A percentile compares a stretch with the other conserved stretches of the same genome.
These are phyloP conservation scores for Sutorius australiensis DNA, from an alignment of 768 basidiomycete genomes.

Conservation along the genomic window DNA sequence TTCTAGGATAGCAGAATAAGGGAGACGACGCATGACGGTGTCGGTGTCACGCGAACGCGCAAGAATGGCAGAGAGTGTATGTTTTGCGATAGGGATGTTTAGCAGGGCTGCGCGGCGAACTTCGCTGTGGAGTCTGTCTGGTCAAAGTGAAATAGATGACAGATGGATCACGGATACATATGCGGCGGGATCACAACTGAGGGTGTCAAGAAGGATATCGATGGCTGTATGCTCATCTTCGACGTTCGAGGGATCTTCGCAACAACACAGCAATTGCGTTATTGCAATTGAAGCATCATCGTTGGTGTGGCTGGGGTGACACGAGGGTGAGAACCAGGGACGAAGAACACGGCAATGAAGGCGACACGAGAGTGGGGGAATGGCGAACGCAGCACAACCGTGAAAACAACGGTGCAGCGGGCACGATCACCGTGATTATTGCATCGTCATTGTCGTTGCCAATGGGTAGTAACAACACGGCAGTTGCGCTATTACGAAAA, in stretches of 20 bases:
- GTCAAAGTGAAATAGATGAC: not conserved
- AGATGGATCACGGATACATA: constrained; percentile 36
- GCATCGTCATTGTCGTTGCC: no score
- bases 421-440: no score
- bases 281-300: no score
- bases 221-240: constrained; percentile 47
- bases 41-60: constrained; percentile 80
- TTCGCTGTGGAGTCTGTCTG: constrained; percentile 49
- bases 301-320: no score
- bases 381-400: no score
- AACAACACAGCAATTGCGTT: constrained; percentile 64
- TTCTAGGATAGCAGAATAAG: constrained; percentile 61
- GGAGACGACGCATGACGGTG: constrained; percentile 62
- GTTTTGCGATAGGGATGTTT: constrained; percentile 56
- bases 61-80: constrained; percentile 64
- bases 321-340: no score
- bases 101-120: constrained; percentile 79
- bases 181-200: constrained; percentile 74
- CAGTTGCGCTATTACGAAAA: no score
- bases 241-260: constrained; percentile 60
- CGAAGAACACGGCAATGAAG: no score
- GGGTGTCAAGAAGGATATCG: constrained; percentile 61
- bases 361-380: no score
- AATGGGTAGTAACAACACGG: no score
- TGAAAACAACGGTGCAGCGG: no score